phyloP scores from a whole-genome alignment of 345 rosid genomes.

The Moricandia moricandioides region DNA sequence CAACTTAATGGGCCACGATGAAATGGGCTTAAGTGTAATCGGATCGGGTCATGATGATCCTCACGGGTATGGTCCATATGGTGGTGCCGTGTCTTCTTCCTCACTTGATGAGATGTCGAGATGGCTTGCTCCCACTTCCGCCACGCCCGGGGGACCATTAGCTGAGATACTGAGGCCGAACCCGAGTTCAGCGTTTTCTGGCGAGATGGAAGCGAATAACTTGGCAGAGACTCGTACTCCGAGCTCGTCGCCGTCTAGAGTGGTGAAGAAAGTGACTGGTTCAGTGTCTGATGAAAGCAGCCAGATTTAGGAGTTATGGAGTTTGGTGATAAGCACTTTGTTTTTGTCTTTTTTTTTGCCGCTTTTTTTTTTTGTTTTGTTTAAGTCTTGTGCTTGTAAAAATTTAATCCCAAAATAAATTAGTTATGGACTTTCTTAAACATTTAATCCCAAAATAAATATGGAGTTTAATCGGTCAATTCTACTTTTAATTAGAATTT shows the following conservation, averaged over 20 bases:
- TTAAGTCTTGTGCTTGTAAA: neutral
- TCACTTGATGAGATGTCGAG: constrained; percentile 27
- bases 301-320: constrained; percentile 28
- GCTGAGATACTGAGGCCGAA: constrained; percentile 63
- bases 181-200: constrained; percentile 9
- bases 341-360: neutral
- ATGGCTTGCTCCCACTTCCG: constrained; percentile 44
- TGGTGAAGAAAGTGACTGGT: constrained; percentile 45
- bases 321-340: constrained; percentile 10
- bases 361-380: neutral
- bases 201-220: constrained; percentile 28
- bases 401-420: neutral
- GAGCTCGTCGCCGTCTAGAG: constrained; percentile 62
- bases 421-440: neutral
- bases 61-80: constrained; percentile 27
- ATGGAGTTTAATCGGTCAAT: neutral
- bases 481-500: neutral
- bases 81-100: constrained; percentile 15
- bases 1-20: constrained; percentile 31
- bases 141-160: constrained; percentile 71
- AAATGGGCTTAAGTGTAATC: constrained; percentile 41
- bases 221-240: constrained; percentile 26
- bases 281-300: constrained; percentile 72
- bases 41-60: constrained; percentile 33
- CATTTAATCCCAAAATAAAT: neutral